A percentile compares a stretch with the other conserved stretches of the same genome.
Conservation (phyloP, 371 early-diverging fungal genomes). For the Mortierella sp. region DNA sequence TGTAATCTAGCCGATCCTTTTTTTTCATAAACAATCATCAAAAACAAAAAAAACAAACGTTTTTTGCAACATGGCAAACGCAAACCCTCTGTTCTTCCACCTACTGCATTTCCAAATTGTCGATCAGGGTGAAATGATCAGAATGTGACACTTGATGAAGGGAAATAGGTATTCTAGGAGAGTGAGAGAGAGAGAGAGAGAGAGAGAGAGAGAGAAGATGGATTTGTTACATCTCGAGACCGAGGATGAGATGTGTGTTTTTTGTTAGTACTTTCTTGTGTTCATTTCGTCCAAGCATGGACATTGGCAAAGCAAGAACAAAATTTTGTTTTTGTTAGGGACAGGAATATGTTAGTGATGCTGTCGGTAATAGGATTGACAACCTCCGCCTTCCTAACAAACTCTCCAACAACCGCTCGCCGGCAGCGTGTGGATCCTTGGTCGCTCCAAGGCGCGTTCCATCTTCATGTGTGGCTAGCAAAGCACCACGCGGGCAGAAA, state of each 20-base stretch:
- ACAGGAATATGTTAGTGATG: too few relatives aligned
- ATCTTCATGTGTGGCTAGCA: too few relatives aligned
- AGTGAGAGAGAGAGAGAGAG: background rate
- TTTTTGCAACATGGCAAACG: background rate
- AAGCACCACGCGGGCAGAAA: too few relatives aligned
- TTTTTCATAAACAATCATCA: background rate
- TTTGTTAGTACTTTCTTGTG: background rate
- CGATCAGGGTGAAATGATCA: background rate
- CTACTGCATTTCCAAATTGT: background rate
- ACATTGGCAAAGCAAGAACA: background rate
- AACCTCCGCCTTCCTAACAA: too few relatives aligned
- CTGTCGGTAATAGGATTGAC: too few relatives aligned
- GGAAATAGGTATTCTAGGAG: background rate
- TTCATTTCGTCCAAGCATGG: background rate
- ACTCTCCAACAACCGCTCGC: too few relatives aligned
- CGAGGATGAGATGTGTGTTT: background rate
- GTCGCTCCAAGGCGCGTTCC: too few relatives aligned
- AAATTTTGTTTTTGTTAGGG: too few relatives aligned
- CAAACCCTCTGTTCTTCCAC: background rate
- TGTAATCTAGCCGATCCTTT: background rate
- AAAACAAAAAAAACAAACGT: background rate
- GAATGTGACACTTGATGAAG: background rate
- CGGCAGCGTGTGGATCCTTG: too few relatives aligned
- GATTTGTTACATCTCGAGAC: background rate
- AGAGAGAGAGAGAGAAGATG: too few relatives aligned